Conservation (phyloP, 345 rosid species). For the Eucalyptus urophylla region DNA sequence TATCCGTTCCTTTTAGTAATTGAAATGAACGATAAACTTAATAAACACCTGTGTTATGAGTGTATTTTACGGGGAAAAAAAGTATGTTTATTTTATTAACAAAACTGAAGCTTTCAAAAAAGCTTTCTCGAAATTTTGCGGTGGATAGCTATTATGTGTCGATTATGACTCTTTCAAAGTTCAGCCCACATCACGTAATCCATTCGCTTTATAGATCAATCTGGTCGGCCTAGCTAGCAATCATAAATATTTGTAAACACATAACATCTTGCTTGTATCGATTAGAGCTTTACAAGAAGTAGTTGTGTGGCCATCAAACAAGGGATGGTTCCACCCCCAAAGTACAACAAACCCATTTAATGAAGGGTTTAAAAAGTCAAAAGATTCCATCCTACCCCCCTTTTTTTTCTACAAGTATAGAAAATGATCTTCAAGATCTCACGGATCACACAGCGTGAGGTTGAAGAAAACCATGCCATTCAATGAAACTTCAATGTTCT, state of each 20-base stretch:
- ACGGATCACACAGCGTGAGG: slow-evolving; percentile 2
- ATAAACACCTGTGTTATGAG: no score
- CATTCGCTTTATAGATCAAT: not conserved
- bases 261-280: not conserved
- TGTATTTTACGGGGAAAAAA: not conserved
- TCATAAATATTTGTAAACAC: not conserved
- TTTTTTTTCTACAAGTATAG: not conserved
- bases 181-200: not conserved
- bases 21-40: not conserved
- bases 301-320: slow-evolving; percentile 20
- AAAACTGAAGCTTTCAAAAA: not conserved
- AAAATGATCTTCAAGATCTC: not conserved
- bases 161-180: not conserved
- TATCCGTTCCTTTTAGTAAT: not conserved
- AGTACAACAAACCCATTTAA: not conserved
- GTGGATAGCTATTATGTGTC: not conserved
- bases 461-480: not conserved
- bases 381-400: not conserved
- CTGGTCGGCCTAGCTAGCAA: not conserved
- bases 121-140: not conserved
- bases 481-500: not conserved
- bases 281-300: not conserved
- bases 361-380: slow-evolving; percentile 13
- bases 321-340: not conserved
- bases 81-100: not conserved